Conservation (phyloP, 169 alveolate genomes). For the Cryptosporidium xiaoi region DNA sequence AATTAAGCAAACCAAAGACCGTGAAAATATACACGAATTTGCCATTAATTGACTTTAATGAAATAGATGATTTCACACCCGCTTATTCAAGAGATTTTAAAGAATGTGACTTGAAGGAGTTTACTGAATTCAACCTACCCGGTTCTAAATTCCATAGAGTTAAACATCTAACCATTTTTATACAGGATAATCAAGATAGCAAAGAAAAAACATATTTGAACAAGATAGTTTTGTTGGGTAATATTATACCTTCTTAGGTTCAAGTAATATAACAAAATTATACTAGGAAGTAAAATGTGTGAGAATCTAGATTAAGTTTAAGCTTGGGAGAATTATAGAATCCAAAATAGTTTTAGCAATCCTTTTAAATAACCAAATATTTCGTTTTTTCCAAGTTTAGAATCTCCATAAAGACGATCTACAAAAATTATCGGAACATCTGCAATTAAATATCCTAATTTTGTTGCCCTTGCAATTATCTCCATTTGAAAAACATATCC, state of each 20-base stretch:
- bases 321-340: conserved; percentile 76
- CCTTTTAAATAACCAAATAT: conserved; percentile 91
- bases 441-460: conserved; percentile 87
- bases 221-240: conserved; percentile 39
- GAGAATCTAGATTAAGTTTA: conserved; percentile 8
- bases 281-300: no score
- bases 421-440: conserved; percentile 97
- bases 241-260: conserved; percentile 33
- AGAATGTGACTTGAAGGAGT: conserved; percentile 13
- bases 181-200: conserved; percentile 55
- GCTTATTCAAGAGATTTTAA: conserved; percentile 22
- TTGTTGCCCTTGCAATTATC: conserved; percentile 92
- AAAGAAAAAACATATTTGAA: conserved; percentile 48
- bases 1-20: conserved; percentile 24
- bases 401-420: conserved; percentile 95
- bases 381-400: conserved; percentile 94
- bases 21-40: conserved; percentile 43
- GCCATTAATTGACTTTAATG: conserved; percentile 54
- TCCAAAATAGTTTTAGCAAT: conserved; percentile 87
- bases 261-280: background rate
- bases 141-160: conserved; percentile 69
- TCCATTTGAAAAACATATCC: conserved; percentile 98
- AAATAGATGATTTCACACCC: conserved; percentile 66
- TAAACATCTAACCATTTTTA: conserved; percentile 56
- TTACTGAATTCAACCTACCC: conserved; percentile 11